Evolutionary conservation across 2,329 filamentous ascomycete genomes (phyloP).

Genomic region (Tolypocladium guangdongense): DNA sequence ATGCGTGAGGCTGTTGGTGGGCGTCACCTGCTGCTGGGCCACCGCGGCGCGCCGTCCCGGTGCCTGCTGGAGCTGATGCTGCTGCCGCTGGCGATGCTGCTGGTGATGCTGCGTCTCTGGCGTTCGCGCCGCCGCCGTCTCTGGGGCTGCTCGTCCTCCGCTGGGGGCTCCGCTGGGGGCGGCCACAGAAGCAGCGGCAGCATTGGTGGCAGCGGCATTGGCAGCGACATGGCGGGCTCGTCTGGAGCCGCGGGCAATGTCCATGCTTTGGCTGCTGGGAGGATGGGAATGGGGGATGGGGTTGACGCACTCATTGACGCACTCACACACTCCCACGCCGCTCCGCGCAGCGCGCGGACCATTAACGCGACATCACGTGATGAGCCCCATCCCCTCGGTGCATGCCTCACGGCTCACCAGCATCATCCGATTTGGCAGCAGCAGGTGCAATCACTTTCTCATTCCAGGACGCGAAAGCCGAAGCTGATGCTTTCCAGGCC

Average conservation of each 20-base stretch:
- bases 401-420: too few species aligned
- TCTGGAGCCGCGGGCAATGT: slow-evolving; percentile 19
- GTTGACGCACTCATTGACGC: neutral
- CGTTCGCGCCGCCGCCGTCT: neutral
- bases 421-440: neutral
- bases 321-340: neutral
- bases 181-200: too few species aligned
- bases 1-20: slow-evolving; percentile 2
- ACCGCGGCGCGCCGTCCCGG: neutral
- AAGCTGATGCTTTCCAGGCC: neutral
- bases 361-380: slow-evolving; percentile 1
- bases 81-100: slow-evolving; percentile 4
- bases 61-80: slow-evolving; percentile 4
- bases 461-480: neutral
- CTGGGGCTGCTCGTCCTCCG: neutral
- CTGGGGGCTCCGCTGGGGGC: too few species aligned
- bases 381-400: too few species aligned
- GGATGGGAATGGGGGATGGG: too few species aligned
- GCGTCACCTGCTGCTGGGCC: slow-evolving; percentile 1
- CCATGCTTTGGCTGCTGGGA: slow-evolving; percentile 10
- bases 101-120: neutral
- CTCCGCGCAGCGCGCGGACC: neutral
- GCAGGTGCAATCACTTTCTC: neutral
- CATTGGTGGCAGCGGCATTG: slow-evolving; percentile 7
- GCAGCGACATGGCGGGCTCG: slow-evolving; percentile 18